Evolutionary conservation across 2,329 filamentous ascomycete species (phyloP).

Genomic region (Ascochyta clinopodiicola): DNA sequence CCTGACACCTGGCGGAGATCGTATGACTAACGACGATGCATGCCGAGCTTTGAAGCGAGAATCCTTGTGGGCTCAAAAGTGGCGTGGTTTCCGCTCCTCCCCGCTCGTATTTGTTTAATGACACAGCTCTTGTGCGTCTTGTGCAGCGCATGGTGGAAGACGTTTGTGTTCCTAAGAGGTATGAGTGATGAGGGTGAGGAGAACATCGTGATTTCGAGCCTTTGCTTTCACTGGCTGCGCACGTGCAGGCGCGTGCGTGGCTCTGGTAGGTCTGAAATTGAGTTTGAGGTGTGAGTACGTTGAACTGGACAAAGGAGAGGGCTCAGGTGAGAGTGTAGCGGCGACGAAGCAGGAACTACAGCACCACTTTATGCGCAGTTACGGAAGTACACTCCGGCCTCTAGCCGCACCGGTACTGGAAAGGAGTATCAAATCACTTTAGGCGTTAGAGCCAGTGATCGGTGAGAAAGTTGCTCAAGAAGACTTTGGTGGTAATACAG

Average conservation of each 20-base stretch:
- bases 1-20: constrained; percentile 13
- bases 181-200: constrained; percentile 1
- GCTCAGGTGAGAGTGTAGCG: neutral
- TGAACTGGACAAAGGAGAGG: constrained; percentile 2
- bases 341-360: neutral
- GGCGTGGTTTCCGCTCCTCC: constrained; percentile 26
- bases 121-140: constrained; percentile 12
- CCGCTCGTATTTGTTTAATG: constrained; percentile 37
- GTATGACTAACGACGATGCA: constrained; percentile 25
- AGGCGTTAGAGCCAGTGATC: no score
- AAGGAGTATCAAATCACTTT: no score
- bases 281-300: neutral
- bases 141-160: neutral
- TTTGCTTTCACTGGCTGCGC: neutral
- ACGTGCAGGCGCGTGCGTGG: neutral
- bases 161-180: neutral
- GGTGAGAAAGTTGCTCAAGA: no score
- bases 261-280: neutral
- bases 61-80: constrained; percentile 10
- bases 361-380: neutral
- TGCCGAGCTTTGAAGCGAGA: constrained; percentile 15
- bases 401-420: no score
- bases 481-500: no score
- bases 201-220: neutral
- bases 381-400: no score